Evolutionary conservation across 208 protist species (phyloP).

Genomic region (Trypanosoma melophagium): DNA sequence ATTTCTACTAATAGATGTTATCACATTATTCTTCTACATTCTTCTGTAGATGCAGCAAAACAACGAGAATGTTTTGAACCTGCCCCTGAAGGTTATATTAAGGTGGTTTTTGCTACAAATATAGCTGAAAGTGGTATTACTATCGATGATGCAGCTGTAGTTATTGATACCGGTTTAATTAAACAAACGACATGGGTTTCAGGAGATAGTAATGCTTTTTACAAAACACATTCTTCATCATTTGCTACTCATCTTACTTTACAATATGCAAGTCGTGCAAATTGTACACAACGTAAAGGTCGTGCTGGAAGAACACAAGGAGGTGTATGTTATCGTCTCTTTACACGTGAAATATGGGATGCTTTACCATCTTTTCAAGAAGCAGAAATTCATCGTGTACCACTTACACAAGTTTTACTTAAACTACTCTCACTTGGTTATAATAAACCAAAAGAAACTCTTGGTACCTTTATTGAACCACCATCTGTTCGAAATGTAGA

Average conservation of each 20-base stretch:
- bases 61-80: conserved; percentile 92
- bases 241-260: conserved; percentile 76
- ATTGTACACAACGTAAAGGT: conserved; percentile 98
- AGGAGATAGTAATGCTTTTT: conserved; percentile 7
- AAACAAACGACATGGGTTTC: conserved; percentile 87
- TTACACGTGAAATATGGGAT: conserved; percentile 76
- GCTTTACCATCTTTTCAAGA: conserved; percentile 66
- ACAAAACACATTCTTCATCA: conserved; percentile 73
- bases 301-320: conserved; percentile 97
- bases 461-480: conserved; percentile 84
- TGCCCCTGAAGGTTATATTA: conserved; percentile 69
- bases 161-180: conserved; percentile 95
- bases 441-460: conserved; percentile 45
- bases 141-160: conserved; percentile 94
- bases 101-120: conserved; percentile 97
- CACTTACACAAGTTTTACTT: conserved; percentile 93
- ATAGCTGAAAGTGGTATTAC: conserved; percentile 97
- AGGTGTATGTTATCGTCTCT: conserved; percentile 98
- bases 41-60: conserved; percentile 68
- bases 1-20: conserved; percentile 35
- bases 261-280: conserved; percentile 91
- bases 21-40: conserved; percentile 89
- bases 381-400: conserved; percentile 93
- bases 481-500: conserved; percentile 60
- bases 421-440: conserved; percentile 75